phyloP scores from a whole-genome alignment of 345 rosid genomes.

The Bruguiera sexangula region DNA sequence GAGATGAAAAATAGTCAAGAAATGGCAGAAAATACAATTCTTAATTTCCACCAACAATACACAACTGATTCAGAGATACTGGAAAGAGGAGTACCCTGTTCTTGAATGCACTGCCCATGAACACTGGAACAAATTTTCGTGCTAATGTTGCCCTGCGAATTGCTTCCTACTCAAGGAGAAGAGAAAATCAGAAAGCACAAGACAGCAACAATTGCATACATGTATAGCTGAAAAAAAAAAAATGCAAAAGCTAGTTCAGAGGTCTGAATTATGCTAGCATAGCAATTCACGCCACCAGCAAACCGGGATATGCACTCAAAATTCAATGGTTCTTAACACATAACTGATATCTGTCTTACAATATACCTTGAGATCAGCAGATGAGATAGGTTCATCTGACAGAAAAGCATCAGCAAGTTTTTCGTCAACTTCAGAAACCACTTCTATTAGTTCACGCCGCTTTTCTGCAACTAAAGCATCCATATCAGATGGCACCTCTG shows the following conservation, averaged over 20 bases:
- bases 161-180: conserved; percentile 59
- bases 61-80: neutral
- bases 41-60: neutral
- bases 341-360: neutral
- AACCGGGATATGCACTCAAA: neutral
- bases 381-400: conserved; percentile 75
- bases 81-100: conserved; percentile 61
- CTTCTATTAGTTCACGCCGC: conserved; percentile 80
- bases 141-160: conserved; percentile 93
- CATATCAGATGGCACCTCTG: conserved; percentile 78
- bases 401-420: conserved; percentile 86
- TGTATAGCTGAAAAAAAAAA: too few species aligned
- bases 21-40: neutral
- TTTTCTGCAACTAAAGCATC: conserved; percentile 70
- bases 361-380: conserved; percentile 78
- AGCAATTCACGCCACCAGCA: neutral
- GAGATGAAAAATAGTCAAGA: conserved; percentile 11
- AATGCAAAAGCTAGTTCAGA: too few species aligned
- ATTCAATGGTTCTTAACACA: neutral
- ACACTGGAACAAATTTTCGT: conserved; percentile 88
- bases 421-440: conserved; percentile 95
- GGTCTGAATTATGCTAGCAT: too few species aligned
- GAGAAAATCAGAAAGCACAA: conserved; percentile 10
- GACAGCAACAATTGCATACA: neutral
- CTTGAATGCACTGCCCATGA: conserved; percentile 99